These are phyloP conservation scores for Trypanosoma vivax DNA, from an alignment of 208 protist species.

Conservation along the genomic window DNA sequence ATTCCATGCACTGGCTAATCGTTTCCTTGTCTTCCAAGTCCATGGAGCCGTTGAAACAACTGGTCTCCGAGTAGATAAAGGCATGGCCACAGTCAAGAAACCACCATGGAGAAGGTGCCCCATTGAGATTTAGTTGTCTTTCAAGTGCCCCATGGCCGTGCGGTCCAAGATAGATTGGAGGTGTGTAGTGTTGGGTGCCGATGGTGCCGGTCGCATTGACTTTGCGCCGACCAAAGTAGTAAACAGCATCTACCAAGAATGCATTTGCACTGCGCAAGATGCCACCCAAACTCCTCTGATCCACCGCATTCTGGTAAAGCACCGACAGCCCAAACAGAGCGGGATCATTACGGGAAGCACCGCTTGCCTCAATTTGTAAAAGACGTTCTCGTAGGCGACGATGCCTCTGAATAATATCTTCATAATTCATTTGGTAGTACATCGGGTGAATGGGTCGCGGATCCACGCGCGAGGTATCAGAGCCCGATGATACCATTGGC, in stretches of 20 bases:
- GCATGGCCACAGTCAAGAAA: conserved; percentile 71
- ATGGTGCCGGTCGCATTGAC: conserved; percentile 78
- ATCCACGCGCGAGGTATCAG: conserved; percentile 48
- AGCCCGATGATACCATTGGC: conserved; percentile 1
- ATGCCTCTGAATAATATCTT: conserved; percentile 17
- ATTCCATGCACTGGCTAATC: conserved; percentile 1
- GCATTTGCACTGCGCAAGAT: conserved; percentile 84
- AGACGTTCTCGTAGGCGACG: conserved; percentile 8
- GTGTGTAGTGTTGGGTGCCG: conserved; percentile 80
- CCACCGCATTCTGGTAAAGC: conserved; percentile 79
- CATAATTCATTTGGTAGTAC: conserved; percentile 32
- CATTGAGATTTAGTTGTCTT: conserved; percentile 1
- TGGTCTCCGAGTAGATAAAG: conserved; percentile 32
- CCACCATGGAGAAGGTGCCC: conserved; percentile 29
- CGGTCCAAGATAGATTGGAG: conserved; percentile 49
- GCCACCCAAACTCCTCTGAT: conserved; percentile 84
- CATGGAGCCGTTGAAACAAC: not conserved
- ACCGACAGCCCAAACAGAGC: conserved; percentile 66
- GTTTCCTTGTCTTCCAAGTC: conserved; percentile 2
- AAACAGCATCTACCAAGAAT: conserved; percentile 77
- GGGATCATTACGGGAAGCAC: not conserved
- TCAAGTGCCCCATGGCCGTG: conserved; percentile 4
- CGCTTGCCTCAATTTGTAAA: not conserved
- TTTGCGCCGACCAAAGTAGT: conserved; percentile 73
- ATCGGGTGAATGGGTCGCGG: conserved; percentile 69